A percentile compares a stretch with the other conserved stretches of the same genome.
Conservation (phyloP, 768 basidiomycete species). For the Pleurotus djamor region DNA sequence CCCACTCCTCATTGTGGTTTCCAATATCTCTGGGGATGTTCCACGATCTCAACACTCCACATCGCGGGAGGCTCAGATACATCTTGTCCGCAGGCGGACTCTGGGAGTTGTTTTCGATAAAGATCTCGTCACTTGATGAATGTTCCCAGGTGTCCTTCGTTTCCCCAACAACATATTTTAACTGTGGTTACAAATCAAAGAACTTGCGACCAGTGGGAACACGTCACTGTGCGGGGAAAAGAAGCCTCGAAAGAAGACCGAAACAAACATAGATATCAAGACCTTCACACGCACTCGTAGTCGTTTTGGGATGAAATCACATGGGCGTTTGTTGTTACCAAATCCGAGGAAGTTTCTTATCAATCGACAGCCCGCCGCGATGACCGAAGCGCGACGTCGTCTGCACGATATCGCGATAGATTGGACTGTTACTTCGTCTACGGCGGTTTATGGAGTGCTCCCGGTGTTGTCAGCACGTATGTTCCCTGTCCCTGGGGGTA, state of each 20-base stretch:
- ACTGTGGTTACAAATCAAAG: neutral
- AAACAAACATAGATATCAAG: neutral
- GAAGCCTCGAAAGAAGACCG: neutral
- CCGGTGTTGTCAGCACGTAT: neutral
- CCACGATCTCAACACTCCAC: neutral
- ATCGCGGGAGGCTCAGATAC: neutral
- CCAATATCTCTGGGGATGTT: neutral
- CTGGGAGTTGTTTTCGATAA: neutral
- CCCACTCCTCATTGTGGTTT: neutral
- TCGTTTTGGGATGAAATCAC: neutral
- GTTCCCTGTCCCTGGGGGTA: neutral
- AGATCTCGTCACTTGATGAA: neutral
- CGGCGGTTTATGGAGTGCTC: too few species aligned
- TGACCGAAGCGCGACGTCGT: neutral
- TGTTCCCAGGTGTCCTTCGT: neutral
- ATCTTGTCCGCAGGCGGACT: neutral
- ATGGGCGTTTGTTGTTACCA: neutral
- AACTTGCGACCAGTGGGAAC: neutral
- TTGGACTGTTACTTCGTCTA: neutral
- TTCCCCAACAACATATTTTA: neutral
- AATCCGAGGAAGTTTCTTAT: neutral
- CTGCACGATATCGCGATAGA: neutral
- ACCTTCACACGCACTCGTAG: neutral
- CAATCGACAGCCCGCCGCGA: neutral
- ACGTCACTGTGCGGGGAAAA: slow-evolving; percentile 2